Evolutionary conservation across 345 rosid genomes (phyloP).

Genomic region (Eucalyptus regnans): DNA sequence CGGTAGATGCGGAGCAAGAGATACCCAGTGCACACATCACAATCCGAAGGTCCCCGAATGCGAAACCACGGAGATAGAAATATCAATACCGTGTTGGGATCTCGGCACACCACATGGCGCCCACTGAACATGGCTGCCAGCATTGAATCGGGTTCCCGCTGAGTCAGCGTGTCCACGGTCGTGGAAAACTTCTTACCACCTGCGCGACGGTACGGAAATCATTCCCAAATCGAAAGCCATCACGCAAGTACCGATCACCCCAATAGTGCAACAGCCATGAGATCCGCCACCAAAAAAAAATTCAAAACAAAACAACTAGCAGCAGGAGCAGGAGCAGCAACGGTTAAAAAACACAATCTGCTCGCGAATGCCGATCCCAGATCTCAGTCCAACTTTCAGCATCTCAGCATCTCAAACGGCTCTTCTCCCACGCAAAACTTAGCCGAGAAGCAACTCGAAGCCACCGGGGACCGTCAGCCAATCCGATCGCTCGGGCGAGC

Average conservation of each 20-base stretch:
- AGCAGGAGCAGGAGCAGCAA: not conserved
- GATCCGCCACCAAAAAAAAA: not conserved
- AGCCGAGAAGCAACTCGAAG: not conserved
- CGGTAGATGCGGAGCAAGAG: not conserved
- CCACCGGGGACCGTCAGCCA: not conserved
- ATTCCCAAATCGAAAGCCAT: not conserved
- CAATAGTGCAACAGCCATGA: not conserved
- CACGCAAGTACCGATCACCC: not conserved
- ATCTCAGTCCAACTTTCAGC: not conserved
- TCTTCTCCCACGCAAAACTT: not conserved
- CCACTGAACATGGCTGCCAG: slow-evolving; percentile 95
- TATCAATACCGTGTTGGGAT: slow-evolving; percentile 35
- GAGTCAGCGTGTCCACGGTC: slow-evolving; percentile 66
- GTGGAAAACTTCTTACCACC: slow-evolving; percentile 89
- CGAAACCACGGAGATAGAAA: not conserved
- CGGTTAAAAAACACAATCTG: not conserved
- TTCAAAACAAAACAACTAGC: no score
- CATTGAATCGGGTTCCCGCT: slow-evolving; percentile 88
- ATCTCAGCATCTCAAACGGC: not conserved
- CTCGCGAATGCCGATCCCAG: not conserved
- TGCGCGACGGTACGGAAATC: not conserved
- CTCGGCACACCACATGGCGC: slow-evolving; percentile 48
- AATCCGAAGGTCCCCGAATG: not conserved
- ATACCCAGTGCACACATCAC: not conserved
- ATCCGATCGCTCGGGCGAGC: not conserved